A percentile compares a stretch with the other conserved stretches of the same genome.
Evolutionary conservation across 2,329 filamentous ascomycete species (phyloP).

Genomic region (Colletotrichum sojae): DNA sequence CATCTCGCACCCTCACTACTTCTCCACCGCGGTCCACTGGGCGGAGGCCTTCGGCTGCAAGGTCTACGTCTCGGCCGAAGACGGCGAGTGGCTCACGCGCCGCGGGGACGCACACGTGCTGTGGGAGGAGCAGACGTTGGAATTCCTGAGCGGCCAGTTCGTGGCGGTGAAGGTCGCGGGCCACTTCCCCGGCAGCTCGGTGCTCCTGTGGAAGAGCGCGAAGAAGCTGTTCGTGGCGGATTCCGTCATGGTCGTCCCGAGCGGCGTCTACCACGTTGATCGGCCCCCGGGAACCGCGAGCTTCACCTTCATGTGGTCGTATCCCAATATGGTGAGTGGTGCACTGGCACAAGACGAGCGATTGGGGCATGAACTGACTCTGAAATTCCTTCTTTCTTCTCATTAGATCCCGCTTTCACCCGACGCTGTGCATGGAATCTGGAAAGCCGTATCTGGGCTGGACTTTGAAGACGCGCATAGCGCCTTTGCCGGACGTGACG

Average conservation of each 20-base stretch:
- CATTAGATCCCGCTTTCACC: slow-evolving; percentile 32
- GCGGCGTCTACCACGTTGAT: slow-evolving; percentile 54
- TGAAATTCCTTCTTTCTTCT: too few species aligned
- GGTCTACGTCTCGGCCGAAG: slow-evolving; percentile 77
- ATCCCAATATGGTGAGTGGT: slow-evolving; percentile 39
- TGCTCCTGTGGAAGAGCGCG: slow-evolving; percentile 69
- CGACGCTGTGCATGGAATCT: slow-evolving; percentile 28
- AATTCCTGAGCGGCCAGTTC: slow-evolving; percentile 63
- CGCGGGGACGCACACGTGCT: slow-evolving; percentile 61
- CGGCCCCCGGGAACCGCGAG: slow-evolving; percentile 35
- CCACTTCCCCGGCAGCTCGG: slow-evolving; percentile 83
- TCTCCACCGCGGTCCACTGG: slow-evolving; percentile 83
- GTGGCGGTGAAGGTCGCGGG: slow-evolving; percentile 80
- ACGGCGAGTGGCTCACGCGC: slow-evolving; percentile 74
- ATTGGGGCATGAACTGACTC: too few species aligned
- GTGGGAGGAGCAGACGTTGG: slow-evolving; percentile 59
- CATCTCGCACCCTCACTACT: slow-evolving; percentile 88
- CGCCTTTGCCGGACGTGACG: slow-evolving; percentile 27
- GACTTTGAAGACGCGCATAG: slow-evolving; percentile 40
- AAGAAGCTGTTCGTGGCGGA: slow-evolving; percentile 80
- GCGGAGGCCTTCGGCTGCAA: slow-evolving; percentile 76
- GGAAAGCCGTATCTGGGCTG: slow-evolving; percentile 30
- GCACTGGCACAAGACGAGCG: background rate
- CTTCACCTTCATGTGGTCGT: slow-evolving; percentile 40
- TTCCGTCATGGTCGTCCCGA: slow-evolving; percentile 79